Evolutionary conservation across 495 filamentous ascomycete species (phyloP), one percentile per base, ranked within the genome.

Genomic region (Neurospora intermedia): DNA sequence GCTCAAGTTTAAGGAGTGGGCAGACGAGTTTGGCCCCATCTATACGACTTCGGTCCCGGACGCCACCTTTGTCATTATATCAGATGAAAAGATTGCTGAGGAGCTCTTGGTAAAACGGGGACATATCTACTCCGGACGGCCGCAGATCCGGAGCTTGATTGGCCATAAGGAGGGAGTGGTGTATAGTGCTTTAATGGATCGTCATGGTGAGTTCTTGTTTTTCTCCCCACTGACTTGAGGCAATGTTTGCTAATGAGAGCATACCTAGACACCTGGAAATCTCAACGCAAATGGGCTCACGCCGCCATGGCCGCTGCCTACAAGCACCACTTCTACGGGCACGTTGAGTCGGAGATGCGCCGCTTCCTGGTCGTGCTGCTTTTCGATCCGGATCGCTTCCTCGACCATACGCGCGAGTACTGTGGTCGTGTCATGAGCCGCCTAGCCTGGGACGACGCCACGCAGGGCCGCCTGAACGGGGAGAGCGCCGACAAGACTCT

Each of bases 1-100:
- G 86, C 76, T 85, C 69, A 87, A 88, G 77, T 88, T 88, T 81
- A 85, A 86, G 75, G 84, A 88, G 75, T 88, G 87, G 87, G 84
- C 86, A 2, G 81, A 87, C 70, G 81, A 81, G n/a, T 78, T 85
- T 46, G 87, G 87, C 4, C 86, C 87, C 1, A 87, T 89, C 73
- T 89, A 87, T 77, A 81, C 84, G 72, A 87, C 85, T 6, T 81
- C 78, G 16, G 82, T 85, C 69, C 74, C 88, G 27, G 82, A 84
- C 18, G 79, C 84, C 54, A 83, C 78, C 5, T 87, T 88, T 74
- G 82, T 89, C 75, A 82, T 89, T 73, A 73, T 89, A 6, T 87
- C 87, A 15, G 86, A 87, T 43, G 83, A 87, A 76, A 84, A 84
- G 76, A 87, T 89, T 66, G 86, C 87, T 46, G 81, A 86, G 43